phyloP scores from a whole-genome alignment of 2,329 filamentous ascomycete species.

The Microascus cirrosus region DNA sequence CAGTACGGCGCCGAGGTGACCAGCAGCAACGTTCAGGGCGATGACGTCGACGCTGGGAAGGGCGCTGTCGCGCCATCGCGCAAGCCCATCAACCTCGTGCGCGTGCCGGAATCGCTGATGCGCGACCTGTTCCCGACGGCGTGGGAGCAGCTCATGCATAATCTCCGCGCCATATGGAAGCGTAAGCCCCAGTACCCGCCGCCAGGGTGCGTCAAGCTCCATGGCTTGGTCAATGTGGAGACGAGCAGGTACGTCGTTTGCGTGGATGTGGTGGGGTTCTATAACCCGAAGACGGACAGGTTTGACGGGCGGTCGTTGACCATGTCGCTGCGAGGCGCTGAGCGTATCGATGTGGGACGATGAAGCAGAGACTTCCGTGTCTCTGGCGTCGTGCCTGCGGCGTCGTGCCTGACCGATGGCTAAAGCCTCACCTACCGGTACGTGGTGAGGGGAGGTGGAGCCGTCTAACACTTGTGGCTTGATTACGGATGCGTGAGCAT shows the following conservation, averaged over 20 bases:
- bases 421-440: too few relatives aligned
- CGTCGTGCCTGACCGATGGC: too few relatives aligned
- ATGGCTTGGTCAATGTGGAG: constrained; percentile 33
- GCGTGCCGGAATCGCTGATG: background rate
- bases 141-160: background rate
- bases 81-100: background rate
- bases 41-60: background rate
- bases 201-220: constrained; percentile 30
- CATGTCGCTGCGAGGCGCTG: background rate
- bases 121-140: background rate
- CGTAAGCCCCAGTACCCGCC: constrained; percentile 24
- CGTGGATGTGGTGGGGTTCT: constrained; percentile 34
- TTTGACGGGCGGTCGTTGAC: constrained; percentile 13
- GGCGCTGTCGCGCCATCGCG: background rate
- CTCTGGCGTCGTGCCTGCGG: too few relatives aligned
- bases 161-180: constrained; percentile 16
- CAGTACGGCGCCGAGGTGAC: background rate
- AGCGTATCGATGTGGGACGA: background rate
- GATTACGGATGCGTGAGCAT: too few relatives aligned
- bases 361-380: too few relatives aligned
- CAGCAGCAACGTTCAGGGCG: background rate
- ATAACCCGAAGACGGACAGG: constrained; percentile 33
- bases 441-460: too few relatives aligned
- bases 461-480: too few relatives aligned
- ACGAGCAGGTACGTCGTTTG: constrained; percentile 24